Base-by-base conservation (phyloP, 352 stramenopile species). In the Phytophthora idaei region DNA sequence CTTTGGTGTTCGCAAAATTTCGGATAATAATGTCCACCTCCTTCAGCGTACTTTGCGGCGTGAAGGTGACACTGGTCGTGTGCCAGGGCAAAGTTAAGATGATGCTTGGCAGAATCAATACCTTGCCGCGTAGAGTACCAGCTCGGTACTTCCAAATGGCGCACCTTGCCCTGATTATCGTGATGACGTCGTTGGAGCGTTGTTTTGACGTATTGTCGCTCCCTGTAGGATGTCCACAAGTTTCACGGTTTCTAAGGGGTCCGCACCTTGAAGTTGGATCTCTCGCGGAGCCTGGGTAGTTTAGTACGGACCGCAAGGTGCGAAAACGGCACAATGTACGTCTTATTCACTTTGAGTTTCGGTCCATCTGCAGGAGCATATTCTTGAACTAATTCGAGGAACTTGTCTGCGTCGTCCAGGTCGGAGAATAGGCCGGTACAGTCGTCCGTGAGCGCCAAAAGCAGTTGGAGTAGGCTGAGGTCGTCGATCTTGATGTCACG, bases 341-440 rank as follows among this genome's bases (percentile, higher is more conserved):
- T 71, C 27, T 71, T 71, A 28, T 60, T 28, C 3, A 64, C 42
- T 14, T 65, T 71, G 5, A 66, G 55, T 15, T 39, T 41, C 17
- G 66, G 17, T 0, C 63, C 54, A 5, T 55, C 47, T 4, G 62
- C 47, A 9, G 17, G 4, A 4, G 54, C 34, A 28, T 65, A 64
- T 2, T 64, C 32, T 56, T 66, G 48, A 12, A 71, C 49, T 12
- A 51, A 5, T 4, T 17, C 1, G 1, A 71, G 7, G 39, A 71
- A 71, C 12, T 5, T 8, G 5, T 15, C 31, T 5, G 44, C 47
- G 49, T 70, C 17, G 1, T 21, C 9, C 0, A 70, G 10, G 6
- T 65, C 25, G 12, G 11, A n/a, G 4, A 66, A 12, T 2, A 65
- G 21, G 1, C 63, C 49, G 12, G 63, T 71, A 8, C 55, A 71